Evolutionary conservation across 179 eudicot genomes (phyloP).

Genomic region (Corrigiola litoralis): DNA sequence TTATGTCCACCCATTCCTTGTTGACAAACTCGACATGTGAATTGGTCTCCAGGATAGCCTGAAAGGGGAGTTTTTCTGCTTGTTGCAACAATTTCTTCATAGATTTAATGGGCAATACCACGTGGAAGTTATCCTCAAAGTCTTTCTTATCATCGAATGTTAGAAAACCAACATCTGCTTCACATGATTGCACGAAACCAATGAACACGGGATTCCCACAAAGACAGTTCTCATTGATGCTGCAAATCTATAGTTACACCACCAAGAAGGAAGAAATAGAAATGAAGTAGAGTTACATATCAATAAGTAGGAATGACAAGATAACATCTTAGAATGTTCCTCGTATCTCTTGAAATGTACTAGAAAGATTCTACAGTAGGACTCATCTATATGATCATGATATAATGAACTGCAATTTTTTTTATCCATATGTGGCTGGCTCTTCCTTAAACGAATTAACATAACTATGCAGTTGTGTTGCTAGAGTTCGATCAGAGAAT

Average conservation of each 20-base stretch:
- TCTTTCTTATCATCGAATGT: constrained; percentile 25
- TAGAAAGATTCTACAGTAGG: too few relatives aligned
- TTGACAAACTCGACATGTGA: constrained; percentile 60
- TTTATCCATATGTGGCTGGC: too few relatives aligned
- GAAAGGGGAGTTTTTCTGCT: constrained; percentile 37
- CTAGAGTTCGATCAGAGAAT: too few relatives aligned
- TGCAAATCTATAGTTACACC: constrained; percentile 42
- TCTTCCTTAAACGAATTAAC: too few relatives aligned
- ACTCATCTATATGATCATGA: too few relatives aligned
- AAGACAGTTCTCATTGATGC: constrained; percentile 20
- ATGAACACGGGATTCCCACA: constrained; percentile 38
- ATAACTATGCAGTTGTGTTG: too few relatives aligned
- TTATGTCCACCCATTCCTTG: constrained; percentile 65
- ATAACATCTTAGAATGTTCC: background rate
- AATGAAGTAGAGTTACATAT: background rate
- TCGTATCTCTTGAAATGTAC: too few relatives aligned
- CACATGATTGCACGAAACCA: constrained; percentile 48
- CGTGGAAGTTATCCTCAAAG: constrained; percentile 43
- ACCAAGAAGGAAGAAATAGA: background rate
- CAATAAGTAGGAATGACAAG: background rate
- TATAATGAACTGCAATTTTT: too few relatives aligned
- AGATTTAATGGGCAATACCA: constrained; percentile 50
- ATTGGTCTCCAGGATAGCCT: constrained; percentile 32
- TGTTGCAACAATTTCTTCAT: constrained; percentile 44
- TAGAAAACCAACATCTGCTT: constrained; percentile 54